Evolutionary conservation across 176 grass and related monocot species (phyloP).

Genomic region (Tillandsia leiboldiana): DNA sequence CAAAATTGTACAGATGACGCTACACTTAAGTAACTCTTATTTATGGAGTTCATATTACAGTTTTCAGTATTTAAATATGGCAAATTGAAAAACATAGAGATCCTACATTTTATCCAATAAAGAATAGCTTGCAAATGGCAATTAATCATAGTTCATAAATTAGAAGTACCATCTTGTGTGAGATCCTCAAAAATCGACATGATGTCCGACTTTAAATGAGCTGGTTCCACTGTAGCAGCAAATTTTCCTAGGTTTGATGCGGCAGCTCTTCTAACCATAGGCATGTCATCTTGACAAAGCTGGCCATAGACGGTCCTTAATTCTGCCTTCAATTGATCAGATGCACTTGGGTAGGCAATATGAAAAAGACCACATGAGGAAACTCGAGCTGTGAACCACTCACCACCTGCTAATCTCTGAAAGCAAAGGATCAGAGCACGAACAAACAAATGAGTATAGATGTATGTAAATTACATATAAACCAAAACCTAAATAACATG

Average conservation of each 20-base stretch:
- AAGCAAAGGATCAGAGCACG: slow-evolving; percentile 17
- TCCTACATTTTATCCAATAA: neutral
- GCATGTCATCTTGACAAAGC: slow-evolving; percentile 94
- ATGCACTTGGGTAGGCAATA: slow-evolving; percentile 70
- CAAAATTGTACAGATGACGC: too few species aligned
- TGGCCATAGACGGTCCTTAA: slow-evolving; percentile 66
- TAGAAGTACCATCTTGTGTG: slow-evolving; percentile 76
- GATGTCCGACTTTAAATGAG: slow-evolving; percentile 62
- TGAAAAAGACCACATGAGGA: slow-evolving; percentile 88
- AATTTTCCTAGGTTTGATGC: slow-evolving; percentile 93
- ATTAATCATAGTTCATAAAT: neutral
- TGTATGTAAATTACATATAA: too few species aligned
- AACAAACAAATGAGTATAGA: neutral
- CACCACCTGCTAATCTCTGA: slow-evolving; percentile 68
- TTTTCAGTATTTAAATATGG: too few species aligned
- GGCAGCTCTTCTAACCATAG: slow-evolving; percentile 92
- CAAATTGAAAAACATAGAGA: too few species aligned
- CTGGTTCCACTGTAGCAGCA: slow-evolving; percentile 72
- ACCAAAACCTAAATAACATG: too few species aligned
- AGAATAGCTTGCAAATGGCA: neutral
- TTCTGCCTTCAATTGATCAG: slow-evolving; percentile 67
- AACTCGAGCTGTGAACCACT: slow-evolving; percentile 88
- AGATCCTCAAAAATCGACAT: slow-evolving; percentile 94
- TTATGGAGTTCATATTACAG: too few species aligned
- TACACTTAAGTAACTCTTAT: too few species aligned